Evolutionary conservation across 768 basidiomycete genomes (phyloP), one percentile per base, ranked within the genome.

Genomic region (Leucocoprinus sp.): DNA sequence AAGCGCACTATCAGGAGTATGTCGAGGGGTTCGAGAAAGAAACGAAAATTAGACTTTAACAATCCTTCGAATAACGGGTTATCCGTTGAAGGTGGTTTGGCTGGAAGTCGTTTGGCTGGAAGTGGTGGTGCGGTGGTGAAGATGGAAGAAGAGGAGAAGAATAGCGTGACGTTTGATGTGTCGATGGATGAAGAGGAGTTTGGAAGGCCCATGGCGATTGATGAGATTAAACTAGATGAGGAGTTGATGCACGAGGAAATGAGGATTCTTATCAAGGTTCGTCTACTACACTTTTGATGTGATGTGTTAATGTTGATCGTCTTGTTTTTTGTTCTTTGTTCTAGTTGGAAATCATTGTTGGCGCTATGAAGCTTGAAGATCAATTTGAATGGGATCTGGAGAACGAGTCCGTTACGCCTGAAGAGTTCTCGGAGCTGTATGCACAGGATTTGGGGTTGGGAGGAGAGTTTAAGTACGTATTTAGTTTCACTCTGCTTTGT

Each of bases 321-420:
- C 48, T 31, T 45, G 24, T 39, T 26, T 36, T 11, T 42, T 14
- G 12, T 36, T 8, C 7, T 26, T 49, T 5, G 11, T 28, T 38
- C 5, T 57, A 97, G 93, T 76, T 99, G 51, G 95, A 98, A 64
- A 91, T 98, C 64, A 89, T 92, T 44, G 84, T 93, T 45, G 95
- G 91, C 18, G 80, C 84, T 5, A 79, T 93, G 68, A 93, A 93
- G 62, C 75, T 99, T 18, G 87, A 91, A 45, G 96, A 99, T 63
- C 87, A 93, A 57, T 95, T 98, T 57, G 96, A 98, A 60, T 99
- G 96, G 96, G 95, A 99, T 61, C 64, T 97, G 28, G 84, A 84
- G 54, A 91, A 86, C 45, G 64, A 69, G 17, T 71, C 74, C 37
- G 84, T 88, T 2, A 84, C 84, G 0, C 93, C 95, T 0, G 96